Evolutionary conservation across 148 eudicot species (phyloP).

Genomic region (Rhododendron henanense): DNA sequence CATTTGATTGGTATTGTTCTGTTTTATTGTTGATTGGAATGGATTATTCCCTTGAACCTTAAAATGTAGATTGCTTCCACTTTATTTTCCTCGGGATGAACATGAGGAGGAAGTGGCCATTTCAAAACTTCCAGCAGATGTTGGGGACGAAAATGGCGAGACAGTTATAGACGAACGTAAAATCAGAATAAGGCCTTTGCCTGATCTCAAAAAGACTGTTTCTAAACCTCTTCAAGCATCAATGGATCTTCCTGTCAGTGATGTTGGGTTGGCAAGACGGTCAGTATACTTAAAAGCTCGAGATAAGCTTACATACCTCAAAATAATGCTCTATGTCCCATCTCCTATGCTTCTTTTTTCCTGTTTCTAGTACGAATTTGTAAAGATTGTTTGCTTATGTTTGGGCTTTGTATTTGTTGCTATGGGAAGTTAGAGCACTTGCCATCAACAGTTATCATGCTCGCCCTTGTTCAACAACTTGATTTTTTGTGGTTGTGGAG

Average conservation of each 20-base stretch:
- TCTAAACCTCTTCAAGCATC: conserved; percentile 53
- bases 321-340: background rate
- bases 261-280: conserved; percentile 68
- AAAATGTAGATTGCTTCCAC: conserved; percentile 78
- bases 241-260: conserved; percentile 62
- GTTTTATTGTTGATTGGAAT: background rate
- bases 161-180: conserved; percentile 92
- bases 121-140: conserved; percentile 95
- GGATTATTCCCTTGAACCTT: background rate
- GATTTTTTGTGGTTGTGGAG: background rate
- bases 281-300: conserved; percentile 27
- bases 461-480: background rate
- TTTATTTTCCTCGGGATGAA: conserved; percentile 96
- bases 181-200: conserved; percentile 90
- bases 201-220: conserved; percentile 56
- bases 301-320: background rate
- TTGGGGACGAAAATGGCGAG: conserved; percentile 99
- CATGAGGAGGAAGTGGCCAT: conserved; percentile 90
- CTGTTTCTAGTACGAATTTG: background rate
- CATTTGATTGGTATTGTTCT: background rate
- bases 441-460: background rate
- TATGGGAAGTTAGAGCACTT: background rate
- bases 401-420: background rate
- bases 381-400: background rate
- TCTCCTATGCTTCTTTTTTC: background rate